These are phyloP conservation scores for Kalaharituber pfeilii DNA, from an alignment of 2,329 filamentous ascomycete species.

Conservation along the genomic window DNA sequence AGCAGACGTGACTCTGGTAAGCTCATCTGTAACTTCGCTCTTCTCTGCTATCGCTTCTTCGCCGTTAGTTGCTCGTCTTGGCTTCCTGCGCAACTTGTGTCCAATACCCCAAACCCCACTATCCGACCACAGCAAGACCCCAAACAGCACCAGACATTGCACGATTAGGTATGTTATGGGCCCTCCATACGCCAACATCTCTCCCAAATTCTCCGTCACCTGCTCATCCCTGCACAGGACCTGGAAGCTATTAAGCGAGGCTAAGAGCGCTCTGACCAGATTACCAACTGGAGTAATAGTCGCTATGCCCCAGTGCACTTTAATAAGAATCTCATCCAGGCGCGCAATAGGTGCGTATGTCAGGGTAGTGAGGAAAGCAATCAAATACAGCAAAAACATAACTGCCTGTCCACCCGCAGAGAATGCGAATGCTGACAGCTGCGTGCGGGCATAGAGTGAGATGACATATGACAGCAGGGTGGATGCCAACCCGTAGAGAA, in stretches of 20 bases:
- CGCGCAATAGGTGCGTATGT: constrained; percentile 55
- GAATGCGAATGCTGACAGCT: constrained; percentile 71
- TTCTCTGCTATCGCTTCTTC: constrained; percentile 23
- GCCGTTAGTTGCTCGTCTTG: constrained; percentile 29
- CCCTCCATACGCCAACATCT: constrained; percentile 58
- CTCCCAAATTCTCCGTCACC: constrained; percentile 51
- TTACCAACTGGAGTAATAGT: constrained; percentile 61
- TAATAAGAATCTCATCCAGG: constrained; percentile 48
- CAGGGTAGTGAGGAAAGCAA: constrained; percentile 52
- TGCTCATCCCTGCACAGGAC: constrained; percentile 49
- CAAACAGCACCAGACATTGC: constrained; percentile 54
- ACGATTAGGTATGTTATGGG: constrained; percentile 68
- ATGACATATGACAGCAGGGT: constrained; percentile 63
- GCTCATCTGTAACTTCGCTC: constrained; percentile 49
- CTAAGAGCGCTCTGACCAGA: constrained; percentile 53
- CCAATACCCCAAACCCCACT: constrained; percentile 41
- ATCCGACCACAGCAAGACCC: constrained; percentile 61
- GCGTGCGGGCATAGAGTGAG: constrained; percentile 53
- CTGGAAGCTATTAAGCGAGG: constrained; percentile 69
- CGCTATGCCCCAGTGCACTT: constrained; percentile 60
- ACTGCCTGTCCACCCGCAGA: constrained; percentile 59
- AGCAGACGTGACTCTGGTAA: constrained; percentile 40
- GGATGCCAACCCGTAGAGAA: constrained; percentile 63
- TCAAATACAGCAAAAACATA: constrained; percentile 52
- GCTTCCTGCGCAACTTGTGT: constrained; percentile 25